Conservation (phyloP, 202 grass and related monocot genomes). For the Schoenoplectus tabernaemontani region DNA sequence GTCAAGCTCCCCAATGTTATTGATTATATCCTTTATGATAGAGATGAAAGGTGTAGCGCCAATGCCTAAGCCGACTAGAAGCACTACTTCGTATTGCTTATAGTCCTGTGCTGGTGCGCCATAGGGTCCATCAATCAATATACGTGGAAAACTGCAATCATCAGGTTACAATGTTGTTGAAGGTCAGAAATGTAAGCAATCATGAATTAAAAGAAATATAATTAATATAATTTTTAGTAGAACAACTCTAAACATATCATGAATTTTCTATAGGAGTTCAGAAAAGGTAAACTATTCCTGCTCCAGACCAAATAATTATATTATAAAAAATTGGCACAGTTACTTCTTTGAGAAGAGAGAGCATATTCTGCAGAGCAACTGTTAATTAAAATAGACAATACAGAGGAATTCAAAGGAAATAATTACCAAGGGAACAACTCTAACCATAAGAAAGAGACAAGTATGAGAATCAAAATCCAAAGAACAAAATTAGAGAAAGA, state of each 20-base stretch:
- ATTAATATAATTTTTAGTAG: background rate
- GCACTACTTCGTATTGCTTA: conserved; percentile 69
- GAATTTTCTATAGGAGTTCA: background rate
- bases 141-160: conserved; percentile 52
- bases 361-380: background rate
- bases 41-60: conserved; percentile 94
- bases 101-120: conserved; percentile 91
- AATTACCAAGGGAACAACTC: conserved; percentile 12
- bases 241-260: background rate
- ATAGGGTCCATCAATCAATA: conserved; percentile 88
- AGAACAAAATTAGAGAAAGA: background rate
- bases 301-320: background rate
- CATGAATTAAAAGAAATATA: background rate
- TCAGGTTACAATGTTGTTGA: conserved; percentile 6
- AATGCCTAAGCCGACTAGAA: conserved; percentile 81
- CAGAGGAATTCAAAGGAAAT: background rate
- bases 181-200: background rate
- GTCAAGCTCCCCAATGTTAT: conserved; percentile 51
- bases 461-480: background rate
- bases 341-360: background rate
- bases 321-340: background rate
- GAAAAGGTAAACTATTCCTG: background rate
- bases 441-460: conserved; percentile 4
- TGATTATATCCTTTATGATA: conserved; percentile 94
- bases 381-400: background rate